Evolutionary conservation across 768 basidiomycete species (phyloP).

Genomic region (Suillus sp.): DNA sequence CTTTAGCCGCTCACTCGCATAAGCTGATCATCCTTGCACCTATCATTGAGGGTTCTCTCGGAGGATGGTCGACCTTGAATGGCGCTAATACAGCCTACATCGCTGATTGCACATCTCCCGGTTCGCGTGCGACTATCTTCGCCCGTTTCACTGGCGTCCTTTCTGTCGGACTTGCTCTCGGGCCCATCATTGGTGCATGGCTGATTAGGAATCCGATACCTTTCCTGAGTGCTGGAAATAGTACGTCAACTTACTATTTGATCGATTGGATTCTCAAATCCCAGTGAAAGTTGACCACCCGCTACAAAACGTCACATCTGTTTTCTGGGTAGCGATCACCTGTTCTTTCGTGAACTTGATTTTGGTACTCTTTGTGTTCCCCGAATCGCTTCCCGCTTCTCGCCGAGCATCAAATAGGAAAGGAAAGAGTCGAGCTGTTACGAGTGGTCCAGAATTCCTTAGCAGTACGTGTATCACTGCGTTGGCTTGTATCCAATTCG

Average conservation of each 20-base stretch:
- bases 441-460: constrained; percentile 12
- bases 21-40: constrained; percentile 77
- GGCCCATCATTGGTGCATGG: constrained; percentile 68
- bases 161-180: constrained; percentile 75
- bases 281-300: constrained; percentile 31
- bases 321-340: constrained; percentile 55
- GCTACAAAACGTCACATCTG: constrained; percentile 43
- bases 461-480: constrained; percentile 17
- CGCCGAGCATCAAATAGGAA: constrained; percentile 31
- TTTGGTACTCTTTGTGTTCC: constrained; percentile 61
- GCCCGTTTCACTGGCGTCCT: constrained; percentile 73
- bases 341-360: constrained; percentile 53
- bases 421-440: constrained; percentile 32
- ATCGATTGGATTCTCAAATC: constrained; percentile 15
- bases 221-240: constrained; percentile 30
- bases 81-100: constrained; percentile 69
- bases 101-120: constrained; percentile 81
- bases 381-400: constrained; percentile 50
- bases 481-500: constrained; percentile 6
- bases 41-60: constrained; percentile 75
- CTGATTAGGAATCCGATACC: constrained; percentile 48
- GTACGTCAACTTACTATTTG: constrained; percentile 18
- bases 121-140: constrained; percentile 73
- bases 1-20: constrained; percentile 65
- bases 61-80: constrained; percentile 71